Evolutionary conservation across 2,329 filamentous ascomycete genomes (phyloP).

Genomic region (Diaporthe aspalathi): DNA sequence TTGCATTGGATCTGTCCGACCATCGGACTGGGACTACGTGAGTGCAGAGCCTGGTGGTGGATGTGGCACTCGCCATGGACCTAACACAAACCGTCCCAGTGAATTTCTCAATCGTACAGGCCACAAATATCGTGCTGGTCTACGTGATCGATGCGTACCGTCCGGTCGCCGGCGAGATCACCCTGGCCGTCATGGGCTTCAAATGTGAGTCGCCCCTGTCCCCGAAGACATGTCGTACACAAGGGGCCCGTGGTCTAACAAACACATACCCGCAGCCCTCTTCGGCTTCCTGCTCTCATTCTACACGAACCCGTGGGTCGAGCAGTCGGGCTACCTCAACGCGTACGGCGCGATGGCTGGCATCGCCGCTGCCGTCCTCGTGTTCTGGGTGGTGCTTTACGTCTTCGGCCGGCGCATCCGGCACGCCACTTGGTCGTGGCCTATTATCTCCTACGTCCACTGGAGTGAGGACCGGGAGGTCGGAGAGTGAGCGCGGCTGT

Average conservation of each 20-base stretch:
- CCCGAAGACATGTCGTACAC: too few species aligned
- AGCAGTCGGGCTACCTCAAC: conserved; percentile 58
- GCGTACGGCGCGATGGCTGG: conserved; percentile 69
- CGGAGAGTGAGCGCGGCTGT: conserved; percentile 54
- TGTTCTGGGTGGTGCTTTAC: conserved; percentile 63
- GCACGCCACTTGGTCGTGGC: conserved; percentile 60
- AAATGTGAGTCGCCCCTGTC: conserved; percentile 56
- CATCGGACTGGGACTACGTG: conserved; percentile 63
- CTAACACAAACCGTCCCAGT: conserved; percentile 48
- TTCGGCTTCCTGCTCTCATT: conserved; percentile 71
- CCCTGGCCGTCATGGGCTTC: conserved; percentile 64
- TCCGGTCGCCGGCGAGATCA: conserved; percentile 67
- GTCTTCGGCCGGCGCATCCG: conserved; percentile 63
- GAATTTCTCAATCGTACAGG: conserved; percentile 67
- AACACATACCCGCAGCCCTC: conserved; percentile 49
- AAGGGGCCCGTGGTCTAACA: conserved; percentile 9
- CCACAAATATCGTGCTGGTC: conserved; percentile 66
- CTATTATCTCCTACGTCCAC: conserved; percentile 56
- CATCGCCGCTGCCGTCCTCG: conserved; percentile 59
- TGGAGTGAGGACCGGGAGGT: conserved; percentile 67
- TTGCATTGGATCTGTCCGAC: conserved; percentile 68
- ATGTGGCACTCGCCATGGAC: too few species aligned
- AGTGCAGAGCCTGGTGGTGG: conserved; percentile 43
- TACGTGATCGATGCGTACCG: conserved; percentile 69
- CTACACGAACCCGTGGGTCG: conserved; percentile 70